Base-by-base conservation (phyloP, 805 yeast genomes). In the Candida succiphila region DNA sequence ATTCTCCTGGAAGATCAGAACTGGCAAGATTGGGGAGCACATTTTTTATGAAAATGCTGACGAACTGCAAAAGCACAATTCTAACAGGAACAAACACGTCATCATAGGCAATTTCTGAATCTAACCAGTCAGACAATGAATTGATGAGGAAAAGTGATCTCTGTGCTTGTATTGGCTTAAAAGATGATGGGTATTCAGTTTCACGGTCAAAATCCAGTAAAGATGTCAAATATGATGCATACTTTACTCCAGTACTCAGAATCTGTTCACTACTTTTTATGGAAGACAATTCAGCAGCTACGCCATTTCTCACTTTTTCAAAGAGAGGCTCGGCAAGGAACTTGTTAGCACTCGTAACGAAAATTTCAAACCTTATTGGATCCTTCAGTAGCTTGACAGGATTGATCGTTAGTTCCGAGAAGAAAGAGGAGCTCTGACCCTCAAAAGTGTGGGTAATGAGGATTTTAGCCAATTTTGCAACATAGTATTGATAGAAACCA, bases 281-380 rank as follows among this genome's bases (percentile, higher is more conserved):
- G 1, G 86, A 84, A 30, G 80, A 58, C 16, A 81, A 49, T 43
- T 78, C 86, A 1, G 88, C 73, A 12, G 76, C 75, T n/a, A 72
- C 58, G 35, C 65, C 63, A 41, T 76, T 80, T 41, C 87, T 66
- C 8, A 72, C 42, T 37, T 77, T 64, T 14, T 69, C 77, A 23
- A 72, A 60, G 25, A 59, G 55, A 0, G 54, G 37, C 8, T 65
- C 49, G 0, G 54, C 33, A 1, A 63, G 45, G 23, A 67, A 50
- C 20, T 63, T 65, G 7, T 56, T 53, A 5, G 60, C 39, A 2
- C 60, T 46, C 2, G 58, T 40, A 1, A 64, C 23, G 7, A 68
- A 45, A 9, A 72, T 52, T 2, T 63, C 53, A 5, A 52, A 44
- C 27, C 46, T 62, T 33, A 55, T 43, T 18, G 60, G 70, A 17